Evolutionary conservation across 345 rosid species (phyloP).

Genomic region (Boechera retrofracta): DNA sequence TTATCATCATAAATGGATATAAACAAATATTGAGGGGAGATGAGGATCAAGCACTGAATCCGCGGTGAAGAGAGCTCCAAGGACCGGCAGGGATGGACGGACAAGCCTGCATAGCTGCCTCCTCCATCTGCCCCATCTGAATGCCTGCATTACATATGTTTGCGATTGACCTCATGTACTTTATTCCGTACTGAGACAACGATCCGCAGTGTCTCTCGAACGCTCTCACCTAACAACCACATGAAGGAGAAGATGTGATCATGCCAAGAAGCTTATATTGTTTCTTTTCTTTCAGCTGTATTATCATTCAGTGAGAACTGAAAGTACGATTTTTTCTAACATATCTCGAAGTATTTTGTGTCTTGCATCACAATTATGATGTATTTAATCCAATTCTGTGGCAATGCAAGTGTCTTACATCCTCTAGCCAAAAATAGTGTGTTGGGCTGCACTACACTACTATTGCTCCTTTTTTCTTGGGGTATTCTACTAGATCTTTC

Average conservation of each 20-base stretch:
- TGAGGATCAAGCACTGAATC: conserved; percentile 71
- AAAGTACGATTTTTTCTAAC: neutral
- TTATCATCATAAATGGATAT: conserved; percentile 13
- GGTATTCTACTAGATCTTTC: neutral
- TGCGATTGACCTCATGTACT: conserved; percentile 88
- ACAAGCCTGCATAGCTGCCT: conserved; percentile 87
- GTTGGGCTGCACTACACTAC: neutral
- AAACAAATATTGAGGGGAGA: neutral
- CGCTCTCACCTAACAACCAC: conserved; percentile 67
- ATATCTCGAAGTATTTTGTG: neutral
- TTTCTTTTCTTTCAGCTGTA: neutral
- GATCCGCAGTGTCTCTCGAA: conserved; percentile 89
- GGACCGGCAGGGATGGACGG: conserved; percentile 63
- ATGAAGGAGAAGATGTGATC: conserved; percentile 22
- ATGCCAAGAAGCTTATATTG: neutral
- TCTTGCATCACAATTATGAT: neutral
- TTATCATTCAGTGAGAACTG: neutral
- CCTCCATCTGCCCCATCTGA: conserved; percentile 58
- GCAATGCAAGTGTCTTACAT: neutral
- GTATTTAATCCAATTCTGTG: too few relatives aligned
- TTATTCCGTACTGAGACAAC: conserved; percentile 87
- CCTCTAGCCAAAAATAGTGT: neutral
- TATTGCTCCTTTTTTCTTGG: neutral
- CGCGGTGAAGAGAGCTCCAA: conserved; percentile 80
- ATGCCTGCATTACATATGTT: conserved; percentile 90